Base-by-base conservation (phyloP, 2,329 filamentous ascomycete genomes). In the Paecilomyces sp. region DNA sequence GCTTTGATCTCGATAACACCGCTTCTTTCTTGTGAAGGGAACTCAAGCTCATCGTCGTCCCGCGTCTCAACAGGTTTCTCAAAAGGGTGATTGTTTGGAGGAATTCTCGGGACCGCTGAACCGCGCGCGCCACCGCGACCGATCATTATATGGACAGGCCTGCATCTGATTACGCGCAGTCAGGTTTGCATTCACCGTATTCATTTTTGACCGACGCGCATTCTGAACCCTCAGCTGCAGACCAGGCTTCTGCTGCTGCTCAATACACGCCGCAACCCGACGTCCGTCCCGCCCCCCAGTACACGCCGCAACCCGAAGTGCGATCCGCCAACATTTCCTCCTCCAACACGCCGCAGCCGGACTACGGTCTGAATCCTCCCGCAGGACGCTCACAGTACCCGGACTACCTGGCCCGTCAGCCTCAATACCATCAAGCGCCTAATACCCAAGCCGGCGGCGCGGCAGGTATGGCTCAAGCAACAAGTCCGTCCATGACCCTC, bases 381-480 rank as follows among this genome's bases (percentile, higher is more conserved):
- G 85, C 85, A 65, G 89, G 90, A 76, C 89, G 91, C 75, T 92
- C 91, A 75, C 86, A 87, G 78, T 96, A 93, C 73, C 89, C 90
- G 75, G 91, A 96, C 70, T 92, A 95, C 77, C 85, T 94, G 75
- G 87, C 90, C 79, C 89, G 91, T 73, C 81, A 81, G 61, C 77
- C 74, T 69, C 84, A 88, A 73, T 94, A 94, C 82, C 88, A 91
- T 78, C 87, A 78, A 71, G 87, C 78, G 81, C 90, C 77, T 61
- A 85, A 85, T 80, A 87, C 84, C 77, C 85, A 86, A 75, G 84
- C 87, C 77, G 87, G 84, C 79, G 86, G 86, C 79, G 85, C 88
- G 79, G 89, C 86, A 87, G 89, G 88, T 88, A 97, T 97, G 92
- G 91, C 92, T 86, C 92, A 96, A 91, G 86, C 91, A 88, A 91